phyloP scores from a whole-genome alignment of 306 rosid genomes.

The Dicorynia guianensis region DNA sequence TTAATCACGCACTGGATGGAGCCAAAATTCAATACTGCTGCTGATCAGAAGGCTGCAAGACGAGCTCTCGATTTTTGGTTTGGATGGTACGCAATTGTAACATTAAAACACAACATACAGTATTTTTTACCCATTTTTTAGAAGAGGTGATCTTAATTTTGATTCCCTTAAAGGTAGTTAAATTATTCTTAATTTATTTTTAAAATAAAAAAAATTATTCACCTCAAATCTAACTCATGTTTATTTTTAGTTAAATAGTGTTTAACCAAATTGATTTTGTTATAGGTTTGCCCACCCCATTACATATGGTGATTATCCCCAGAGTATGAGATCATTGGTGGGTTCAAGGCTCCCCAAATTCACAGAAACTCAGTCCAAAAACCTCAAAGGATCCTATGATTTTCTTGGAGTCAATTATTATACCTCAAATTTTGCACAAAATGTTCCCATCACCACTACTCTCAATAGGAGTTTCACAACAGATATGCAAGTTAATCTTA shows the following conservation, averaged over 20 bases:
- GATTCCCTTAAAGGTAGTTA: no score
- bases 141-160: no score
- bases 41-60: constrained; percentile 36
- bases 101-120: no score
- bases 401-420: constrained; percentile 76
- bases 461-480: constrained; percentile 43
- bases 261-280: background rate
- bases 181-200: no score
- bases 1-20: constrained; percentile 42
- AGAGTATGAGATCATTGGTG: constrained; percentile 47
- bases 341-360: constrained; percentile 67
- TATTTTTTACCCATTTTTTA: no score
- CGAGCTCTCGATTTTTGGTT: constrained; percentile 45
- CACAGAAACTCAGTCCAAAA: constrained; percentile 40
- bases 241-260: no score
- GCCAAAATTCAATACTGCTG: constrained; percentile 34
- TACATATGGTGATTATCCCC: constrained; percentile 62
- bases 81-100: constrained; percentile 45
- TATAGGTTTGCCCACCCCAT: constrained; percentile 61
- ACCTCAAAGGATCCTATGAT: constrained; percentile 54
- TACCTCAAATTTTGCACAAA: constrained; percentile 50
- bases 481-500: constrained; percentile 45
- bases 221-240: no score
- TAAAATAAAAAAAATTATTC: no score
- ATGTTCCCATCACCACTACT: constrained; percentile 22